A percentile compares a stretch with the other conserved stretches of the same genome.
These are phyloP conservation scores for Aspergillus bridgeri DNA, from an alignment of 495 filamentous ascomycete species.

Conservation along the genomic window DNA sequence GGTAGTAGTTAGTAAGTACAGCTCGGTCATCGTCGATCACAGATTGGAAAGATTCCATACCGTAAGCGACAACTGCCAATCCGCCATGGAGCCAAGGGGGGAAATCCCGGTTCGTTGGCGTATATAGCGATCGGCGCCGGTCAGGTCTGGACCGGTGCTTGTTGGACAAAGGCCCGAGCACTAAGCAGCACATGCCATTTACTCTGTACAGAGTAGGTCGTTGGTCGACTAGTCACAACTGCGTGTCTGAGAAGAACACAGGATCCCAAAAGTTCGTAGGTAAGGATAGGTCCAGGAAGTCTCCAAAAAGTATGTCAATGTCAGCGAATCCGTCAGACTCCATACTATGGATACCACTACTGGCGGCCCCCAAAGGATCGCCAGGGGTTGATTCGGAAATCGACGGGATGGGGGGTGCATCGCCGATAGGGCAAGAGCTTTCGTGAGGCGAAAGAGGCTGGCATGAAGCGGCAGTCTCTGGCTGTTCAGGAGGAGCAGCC, in stretches of 20 bases:
- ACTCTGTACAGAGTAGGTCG: no score
- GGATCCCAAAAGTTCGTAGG: slow-evolving; percentile 45
- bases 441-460: background rate
- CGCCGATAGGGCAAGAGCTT: background rate
- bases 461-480: background rate
- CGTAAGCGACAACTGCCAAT: no score
- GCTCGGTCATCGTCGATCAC: no score
- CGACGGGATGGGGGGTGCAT: background rate
- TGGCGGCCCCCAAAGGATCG: slow-evolving; percentile 1
- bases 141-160: background rate
- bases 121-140: background rate
- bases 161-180: no score
- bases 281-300: slow-evolving; percentile 39
- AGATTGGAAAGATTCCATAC: background rate
- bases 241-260: slow-evolving; percentile 24
- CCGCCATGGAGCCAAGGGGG: background rate
- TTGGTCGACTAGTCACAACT: background rate
- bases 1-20: no score
- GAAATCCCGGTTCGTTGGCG: background rate
- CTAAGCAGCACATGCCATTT: no score
- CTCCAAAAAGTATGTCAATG: slow-evolving; percentile 41
- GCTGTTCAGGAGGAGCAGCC: background rate
- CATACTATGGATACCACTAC: slow-evolving; percentile 11
- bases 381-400: background rate
- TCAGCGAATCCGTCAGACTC: slow-evolving; percentile 27